Evolutionary conservation across 352 stramenopile species (phyloP).

Genomic region (Pythium plurisporium): DNA sequence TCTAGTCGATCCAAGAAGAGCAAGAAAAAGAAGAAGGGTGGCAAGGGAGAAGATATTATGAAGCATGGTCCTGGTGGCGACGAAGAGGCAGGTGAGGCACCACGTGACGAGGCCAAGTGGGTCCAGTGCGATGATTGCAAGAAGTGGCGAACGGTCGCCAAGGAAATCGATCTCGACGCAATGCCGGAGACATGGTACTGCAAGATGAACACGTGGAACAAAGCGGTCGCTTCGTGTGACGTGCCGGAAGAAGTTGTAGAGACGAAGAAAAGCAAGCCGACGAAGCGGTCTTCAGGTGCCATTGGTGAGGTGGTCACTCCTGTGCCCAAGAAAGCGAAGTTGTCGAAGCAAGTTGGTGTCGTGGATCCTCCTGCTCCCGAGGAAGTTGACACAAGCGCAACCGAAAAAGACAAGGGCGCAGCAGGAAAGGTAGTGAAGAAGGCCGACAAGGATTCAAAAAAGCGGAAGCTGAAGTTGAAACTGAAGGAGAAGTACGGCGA

Average conservation of each 20-base stretch:
- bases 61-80: conserved; percentile 25
- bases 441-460: conserved; percentile 69
- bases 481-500: conserved; percentile 82
- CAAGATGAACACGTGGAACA: conserved; percentile 93
- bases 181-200: conserved; percentile 96
- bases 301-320: conserved; percentile 1
- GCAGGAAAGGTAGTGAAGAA: conserved; percentile 32
- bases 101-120: conserved; percentile 82
- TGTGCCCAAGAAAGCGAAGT: conserved; percentile 16
- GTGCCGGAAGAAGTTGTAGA: conserved; percentile 87
- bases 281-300: not conserved
- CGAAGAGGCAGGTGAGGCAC: conserved; percentile 22
- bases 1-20: conserved; percentile 19
- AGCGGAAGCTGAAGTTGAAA: conserved; percentile 66
- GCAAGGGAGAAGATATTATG: conserved; percentile 8
- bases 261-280: conserved; percentile 12
- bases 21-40: conserved; percentile 26
- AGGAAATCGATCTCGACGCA: conserved; percentile 78
- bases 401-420: conserved; percentile 2
- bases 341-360: conserved; percentile 8
- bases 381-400: not conserved
- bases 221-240: conserved; percentile 78
- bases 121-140: conserved; percentile 95
- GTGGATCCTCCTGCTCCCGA: not conserved
- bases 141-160: conserved; percentile 94